Conservation (phyloP, 148 eudicot species). For the Silene latifolia region DNA sequence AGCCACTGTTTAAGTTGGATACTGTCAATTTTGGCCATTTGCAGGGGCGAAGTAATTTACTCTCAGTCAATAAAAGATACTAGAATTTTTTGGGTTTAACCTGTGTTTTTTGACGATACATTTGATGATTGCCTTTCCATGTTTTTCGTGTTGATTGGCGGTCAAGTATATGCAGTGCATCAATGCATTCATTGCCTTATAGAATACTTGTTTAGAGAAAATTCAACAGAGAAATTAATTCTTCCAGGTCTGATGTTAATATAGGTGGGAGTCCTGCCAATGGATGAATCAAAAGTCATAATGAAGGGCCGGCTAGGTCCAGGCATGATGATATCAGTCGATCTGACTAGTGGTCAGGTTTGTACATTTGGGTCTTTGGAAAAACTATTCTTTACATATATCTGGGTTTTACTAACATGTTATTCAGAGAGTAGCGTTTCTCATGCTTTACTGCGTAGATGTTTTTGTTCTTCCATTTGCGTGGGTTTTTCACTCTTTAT, state of each 20-base stretch:
- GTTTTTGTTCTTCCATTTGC: neutral
- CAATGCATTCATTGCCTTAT: conserved; percentile 8
- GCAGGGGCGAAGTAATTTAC: neutral
- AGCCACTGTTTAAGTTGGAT: conserved; percentile 1
- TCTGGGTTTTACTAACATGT: neutral
- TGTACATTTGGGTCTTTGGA: conserved; percentile 22
- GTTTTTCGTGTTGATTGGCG: neutral
- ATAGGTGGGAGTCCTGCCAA: conserved; percentile 95
- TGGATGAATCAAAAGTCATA: conserved; percentile 89
- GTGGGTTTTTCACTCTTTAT: neutral
- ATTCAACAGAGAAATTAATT: conserved; percentile 32
- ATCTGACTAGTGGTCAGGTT: conserved; percentile 91
- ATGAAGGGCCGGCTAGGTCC: conserved; percentile 99
- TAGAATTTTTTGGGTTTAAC: neutral
- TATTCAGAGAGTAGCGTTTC: neutral
- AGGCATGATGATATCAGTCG: conserved; percentile 97
- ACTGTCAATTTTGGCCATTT: neutral
- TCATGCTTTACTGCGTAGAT: neutral
- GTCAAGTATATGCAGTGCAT: neutral
- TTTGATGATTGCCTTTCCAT: neutral
- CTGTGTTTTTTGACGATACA: neutral
- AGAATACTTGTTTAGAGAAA: conserved; percentile 11
- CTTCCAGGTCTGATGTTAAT: conserved; percentile 30
- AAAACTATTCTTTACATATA: neutral
- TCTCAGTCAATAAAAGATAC: no score